Evolutionary conservation across 768 basidiomycete species (phyloP), one percentile per base, ranked within the genome.

Genomic region (Psilocybe azurescens): DNA sequence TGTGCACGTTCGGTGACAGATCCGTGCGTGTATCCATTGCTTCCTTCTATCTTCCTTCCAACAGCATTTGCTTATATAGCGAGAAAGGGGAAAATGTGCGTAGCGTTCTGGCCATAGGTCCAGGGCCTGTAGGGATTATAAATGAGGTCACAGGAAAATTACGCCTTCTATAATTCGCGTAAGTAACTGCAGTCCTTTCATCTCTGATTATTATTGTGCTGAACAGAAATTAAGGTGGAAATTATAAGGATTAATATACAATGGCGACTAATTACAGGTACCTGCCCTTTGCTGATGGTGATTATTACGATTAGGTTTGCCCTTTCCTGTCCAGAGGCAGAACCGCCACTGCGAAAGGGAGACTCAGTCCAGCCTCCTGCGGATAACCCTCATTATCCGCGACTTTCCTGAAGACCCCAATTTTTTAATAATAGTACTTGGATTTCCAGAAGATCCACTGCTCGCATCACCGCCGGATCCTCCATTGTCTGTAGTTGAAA

Each of bases 91-190:
- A 90, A 13, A 94, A 94, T 2, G 88, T 91, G 5, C 83, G 88
- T 28, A 96, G 95, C 1, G 93, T 98, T 2, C 85, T 99, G 14
- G 97, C 90, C 6, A 93, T 98, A 66, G 95, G 96, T 18, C 95
- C 95, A 77, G 96, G 87, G 0, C 96, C 96, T 0, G 89, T 93
- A 13, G 79, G 85, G 16, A 71, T 97, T 46, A 77, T 98, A 60
- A 95, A 99, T 74, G 84, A 91, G 67, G 89, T 93, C 16, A 92
- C 91, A 2, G 86, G 89, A 10, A 70, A 72, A 53, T 60, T 73
- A 48, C 69, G 70, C 9, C 65, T 73, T 36, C 65, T 73, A 5
- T 72, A 59, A 59, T 30, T 9, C 24, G 13, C 30, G 9, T 9
- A 32, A 16, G 24, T 24, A 24, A 24, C 24, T 24, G 24, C 24